These are phyloP conservation scores for Calonectria naviculata DNA, from an alignment of 2,329 filamentous ascomycete species.

Conservation along the genomic window DNA sequence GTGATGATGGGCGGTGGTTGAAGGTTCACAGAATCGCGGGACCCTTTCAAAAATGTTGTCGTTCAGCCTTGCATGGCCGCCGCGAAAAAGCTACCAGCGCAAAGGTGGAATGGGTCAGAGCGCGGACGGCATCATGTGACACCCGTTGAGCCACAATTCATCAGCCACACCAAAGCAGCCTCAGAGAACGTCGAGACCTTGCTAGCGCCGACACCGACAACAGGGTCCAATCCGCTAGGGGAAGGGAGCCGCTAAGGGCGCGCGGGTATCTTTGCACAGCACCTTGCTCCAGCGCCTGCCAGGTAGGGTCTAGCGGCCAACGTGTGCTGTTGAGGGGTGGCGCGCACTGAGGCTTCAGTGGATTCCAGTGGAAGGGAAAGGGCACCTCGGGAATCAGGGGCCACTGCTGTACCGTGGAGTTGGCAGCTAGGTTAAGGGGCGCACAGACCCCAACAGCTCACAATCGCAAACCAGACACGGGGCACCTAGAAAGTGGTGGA, in stretches of 20 bases:
- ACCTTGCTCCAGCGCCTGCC: slow-evolving; percentile 12
- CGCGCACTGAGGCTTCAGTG: slow-evolving; percentile 9
- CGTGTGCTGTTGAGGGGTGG: not conserved
- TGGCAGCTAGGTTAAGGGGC: slow-evolving; percentile 20
- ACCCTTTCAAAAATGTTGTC: slow-evolving; percentile 41
- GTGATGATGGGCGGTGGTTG: slow-evolving; percentile 10
- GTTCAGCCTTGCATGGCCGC: slow-evolving; percentile 40
- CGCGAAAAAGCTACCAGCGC: slow-evolving; percentile 28
- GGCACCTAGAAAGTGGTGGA: slow-evolving; percentile 41
- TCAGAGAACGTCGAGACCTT: not conserved
- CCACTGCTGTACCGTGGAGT: not conserved
- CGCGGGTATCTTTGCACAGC: slow-evolving; percentile 22
- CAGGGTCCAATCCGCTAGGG: slow-evolving; percentile 29
- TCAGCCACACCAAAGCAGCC: not conserved
- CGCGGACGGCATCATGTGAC: slow-evolving; percentile 36
- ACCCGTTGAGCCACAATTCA: slow-evolving; percentile 9
- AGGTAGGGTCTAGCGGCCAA: slow-evolving; percentile 6
- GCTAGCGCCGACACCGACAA: not conserved
- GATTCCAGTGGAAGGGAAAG: not conserved
- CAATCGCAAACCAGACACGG: slow-evolving; percentile 41
- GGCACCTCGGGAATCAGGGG: not conserved
- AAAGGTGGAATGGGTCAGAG: slow-evolving; percentile 27
- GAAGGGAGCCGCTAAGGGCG: slow-evolving; percentile 32
- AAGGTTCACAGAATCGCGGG: slow-evolving; percentile 18
- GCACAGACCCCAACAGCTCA: slow-evolving; percentile 41